phyloP scores from a whole-genome alignment of 768 basidiomycete genomes.

The Collybia sp. region DNA sequence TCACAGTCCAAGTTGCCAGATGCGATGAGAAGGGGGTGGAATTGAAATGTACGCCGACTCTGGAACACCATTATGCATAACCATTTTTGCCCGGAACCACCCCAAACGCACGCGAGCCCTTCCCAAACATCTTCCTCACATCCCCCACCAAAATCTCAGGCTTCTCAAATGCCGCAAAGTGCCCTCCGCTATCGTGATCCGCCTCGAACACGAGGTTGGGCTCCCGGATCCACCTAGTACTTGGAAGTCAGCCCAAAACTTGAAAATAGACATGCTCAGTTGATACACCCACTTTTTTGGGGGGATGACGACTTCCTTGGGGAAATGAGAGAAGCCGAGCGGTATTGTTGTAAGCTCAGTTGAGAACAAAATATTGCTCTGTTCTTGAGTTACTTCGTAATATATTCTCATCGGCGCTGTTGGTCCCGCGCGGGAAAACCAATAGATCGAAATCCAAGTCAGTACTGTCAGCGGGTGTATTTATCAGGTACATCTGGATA shows the following conservation, averaged over 20 bases:
- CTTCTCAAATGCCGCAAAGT: conserved; percentile 39
- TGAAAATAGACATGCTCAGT: not conserved
- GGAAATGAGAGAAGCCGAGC: conserved; percentile 43
- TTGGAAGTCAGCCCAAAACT: no score
- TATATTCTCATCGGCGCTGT: conserved; percentile 55
- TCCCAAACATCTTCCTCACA: conserved; percentile 40
- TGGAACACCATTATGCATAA: conserved; percentile 11
- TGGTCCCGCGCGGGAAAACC: conserved; percentile 56
- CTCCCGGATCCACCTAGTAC: conserved; percentile 14
- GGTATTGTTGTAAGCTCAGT: conserved; percentile 26
- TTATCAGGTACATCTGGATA: conserved; percentile 1
- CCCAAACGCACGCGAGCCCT: conserved; percentile 32
- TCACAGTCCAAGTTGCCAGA: no score
- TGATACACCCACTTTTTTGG: conserved; percentile 2
- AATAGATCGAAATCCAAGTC: conserved; percentile 33
- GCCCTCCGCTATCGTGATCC: conserved; percentile 36
- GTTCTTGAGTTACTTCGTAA: conserved; percentile 31
- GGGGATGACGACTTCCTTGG: conserved; percentile 33
- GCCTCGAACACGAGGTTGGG: conserved; percentile 18
- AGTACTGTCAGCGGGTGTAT: conserved; percentile 33
- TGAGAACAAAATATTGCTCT: conserved; percentile 7
- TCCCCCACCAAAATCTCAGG: conserved; percentile 35
- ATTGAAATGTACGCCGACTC: no score
- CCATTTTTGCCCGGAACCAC: conserved; percentile 29
- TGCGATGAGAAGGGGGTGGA: no score